phyloP scores from a whole-genome alignment of 2,329 filamentous ascomycete genomes.

The Cladophialophora carrionii region DNA sequence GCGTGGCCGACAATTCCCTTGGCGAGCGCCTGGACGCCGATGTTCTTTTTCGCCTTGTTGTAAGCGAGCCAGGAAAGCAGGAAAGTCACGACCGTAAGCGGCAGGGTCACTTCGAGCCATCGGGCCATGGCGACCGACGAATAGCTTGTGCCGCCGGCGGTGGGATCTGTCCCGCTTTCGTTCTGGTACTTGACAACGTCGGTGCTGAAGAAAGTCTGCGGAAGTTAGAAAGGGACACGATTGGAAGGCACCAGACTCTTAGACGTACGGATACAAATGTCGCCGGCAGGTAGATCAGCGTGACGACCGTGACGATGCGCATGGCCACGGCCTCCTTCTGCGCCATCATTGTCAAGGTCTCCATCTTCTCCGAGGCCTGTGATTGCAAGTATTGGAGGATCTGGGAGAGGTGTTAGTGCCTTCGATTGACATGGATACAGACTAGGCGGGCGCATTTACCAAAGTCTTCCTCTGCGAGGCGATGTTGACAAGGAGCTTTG shows the following conservation, averaged over 20 bases:
- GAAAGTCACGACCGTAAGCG: slow-evolving; percentile 2
- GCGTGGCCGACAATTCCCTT: not conserved
- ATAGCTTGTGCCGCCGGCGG: not conserved
- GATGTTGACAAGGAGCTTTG: slow-evolving; percentile 43
- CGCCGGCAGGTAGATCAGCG: slow-evolving; percentile 43
- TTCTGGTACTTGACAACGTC: slow-evolving; percentile 47
- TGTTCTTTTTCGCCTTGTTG: not conserved
- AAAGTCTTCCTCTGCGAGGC: slow-evolving; percentile 46
- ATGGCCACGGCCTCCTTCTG: slow-evolving; percentile 43
- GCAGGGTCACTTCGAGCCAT: slow-evolving; percentile 4
- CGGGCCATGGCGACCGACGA: not conserved
- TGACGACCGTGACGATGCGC: slow-evolving; percentile 44
- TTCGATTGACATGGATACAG: not conserved
- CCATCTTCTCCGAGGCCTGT: slow-evolving; percentile 42
- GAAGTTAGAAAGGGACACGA: not conserved
- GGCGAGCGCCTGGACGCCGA: not conserved
- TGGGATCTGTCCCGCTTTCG: slow-evolving; percentile 23
- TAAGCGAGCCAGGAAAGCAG: not conserved
- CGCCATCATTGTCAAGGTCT: slow-evolving; percentile 40
- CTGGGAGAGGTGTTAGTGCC: slow-evolving; percentile 33
- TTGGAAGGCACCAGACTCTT: not conserved
- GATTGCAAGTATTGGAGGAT: slow-evolving; percentile 44
- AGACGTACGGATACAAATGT: slow-evolving; percentile 45
- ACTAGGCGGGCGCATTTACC: not conserved
- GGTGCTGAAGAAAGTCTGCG: slow-evolving; percentile 48